Evolutionary conservation across 768 basidiomycete genomes (phyloP).

Genomic region (Leccinum arenicola): DNA sequence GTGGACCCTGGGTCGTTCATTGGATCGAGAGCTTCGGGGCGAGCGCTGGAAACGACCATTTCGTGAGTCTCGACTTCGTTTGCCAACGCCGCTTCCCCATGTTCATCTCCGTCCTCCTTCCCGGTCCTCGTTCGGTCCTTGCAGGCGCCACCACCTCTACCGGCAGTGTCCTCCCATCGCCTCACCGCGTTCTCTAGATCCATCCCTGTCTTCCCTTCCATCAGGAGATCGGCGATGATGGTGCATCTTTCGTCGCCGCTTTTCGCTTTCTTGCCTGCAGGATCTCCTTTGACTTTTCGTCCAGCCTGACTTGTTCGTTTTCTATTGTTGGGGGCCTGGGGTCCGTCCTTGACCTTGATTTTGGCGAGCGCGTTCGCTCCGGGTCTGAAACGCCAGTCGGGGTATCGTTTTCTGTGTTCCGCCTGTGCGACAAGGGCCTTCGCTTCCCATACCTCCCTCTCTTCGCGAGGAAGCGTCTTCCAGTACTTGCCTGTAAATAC

Average conservation of each 20-base stretch:
- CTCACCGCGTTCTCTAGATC: slow-evolving; percentile 61
- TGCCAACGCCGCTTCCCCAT: slow-evolving; percentile 16
- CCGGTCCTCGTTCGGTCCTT: slow-evolving; percentile 1
- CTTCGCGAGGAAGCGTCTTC: slow-evolving; percentile 64
- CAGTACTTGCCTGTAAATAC: slow-evolving; percentile 59
- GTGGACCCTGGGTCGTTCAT: neutral
- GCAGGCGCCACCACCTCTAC: slow-evolving; percentile 2
- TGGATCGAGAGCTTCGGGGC: neutral
- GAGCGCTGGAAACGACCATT: slow-evolving; percentile 5
- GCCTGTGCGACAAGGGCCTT: slow-evolving; percentile 68
- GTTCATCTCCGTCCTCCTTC: slow-evolving; percentile 26
- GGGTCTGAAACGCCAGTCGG: slow-evolving; percentile 81
- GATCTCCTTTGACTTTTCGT: slow-evolving; percentile 30
- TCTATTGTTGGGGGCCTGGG: slow-evolving; percentile 29
- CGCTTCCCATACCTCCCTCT: slow-evolving; percentile 74
- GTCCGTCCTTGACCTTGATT: slow-evolving; percentile 40
- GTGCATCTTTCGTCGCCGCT: slow-evolving; percentile 53
- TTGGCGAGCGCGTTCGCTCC: slow-evolving; percentile 46
- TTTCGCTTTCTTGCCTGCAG: slow-evolving; percentile 29
- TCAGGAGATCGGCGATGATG: slow-evolving; percentile 65
- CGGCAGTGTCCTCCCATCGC: slow-evolving; percentile 38
- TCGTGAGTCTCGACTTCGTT: slow-evolving; percentile 10
- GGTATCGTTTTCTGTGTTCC: slow-evolving; percentile 71
- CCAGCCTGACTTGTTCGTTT: slow-evolving; percentile 28
- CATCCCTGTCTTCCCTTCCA: slow-evolving; percentile 62